Conservation (phyloP, 352 stramenopile genomes). For the Bremia lactucae region DNA sequence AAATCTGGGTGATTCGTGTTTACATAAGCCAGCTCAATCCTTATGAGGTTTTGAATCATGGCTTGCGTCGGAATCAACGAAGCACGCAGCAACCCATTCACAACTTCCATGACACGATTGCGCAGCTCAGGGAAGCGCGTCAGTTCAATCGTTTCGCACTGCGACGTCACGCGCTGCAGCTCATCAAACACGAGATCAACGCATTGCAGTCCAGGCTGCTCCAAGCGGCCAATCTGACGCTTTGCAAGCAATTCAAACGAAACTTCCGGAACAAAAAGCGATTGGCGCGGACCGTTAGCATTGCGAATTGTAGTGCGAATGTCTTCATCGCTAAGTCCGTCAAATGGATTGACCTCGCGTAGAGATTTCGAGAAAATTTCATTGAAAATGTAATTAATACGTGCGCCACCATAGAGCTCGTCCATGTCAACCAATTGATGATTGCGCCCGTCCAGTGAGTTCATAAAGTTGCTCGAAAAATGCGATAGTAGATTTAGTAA, state of each 20-base stretch:
- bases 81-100: slow-evolving; percentile 81
- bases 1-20: slow-evolving; percentile 99
- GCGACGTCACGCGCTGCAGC: slow-evolving; percentile 90
- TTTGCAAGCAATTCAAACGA: slow-evolving; percentile 97
- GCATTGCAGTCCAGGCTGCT: slow-evolving; percentile 93
- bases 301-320: slow-evolving; percentile 99
- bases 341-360: slow-evolving; percentile 91
- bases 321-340: slow-evolving; percentile 95
- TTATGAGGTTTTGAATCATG: slow-evolving; percentile 98
- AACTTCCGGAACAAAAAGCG: slow-evolving; percentile 98
- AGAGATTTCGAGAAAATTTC: slow-evolving; percentile 90
- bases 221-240: slow-evolving; percentile 93
- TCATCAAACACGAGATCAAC: slow-evolving; percentile 98
- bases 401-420: slow-evolving; percentile 93
- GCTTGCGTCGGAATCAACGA: slow-evolving; percentile 69
- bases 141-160: slow-evolving; percentile 93
- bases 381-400: slow-evolving; percentile 98
- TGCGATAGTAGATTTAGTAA: slow-evolving; percentile 93
- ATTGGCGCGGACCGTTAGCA: slow-evolving; percentile 93
- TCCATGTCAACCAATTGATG: slow-evolving; percentile 81
- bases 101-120: slow-evolving; percentile 93
- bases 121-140: slow-evolving; percentile 91
- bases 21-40: slow-evolving; percentile 98
- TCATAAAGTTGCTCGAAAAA: slow-evolving; percentile 84
- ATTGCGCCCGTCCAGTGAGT: slow-evolving; percentile 83